Conservation (phyloP, 495 filamentous ascomycete species). For the Neurospora discreta region DNA sequence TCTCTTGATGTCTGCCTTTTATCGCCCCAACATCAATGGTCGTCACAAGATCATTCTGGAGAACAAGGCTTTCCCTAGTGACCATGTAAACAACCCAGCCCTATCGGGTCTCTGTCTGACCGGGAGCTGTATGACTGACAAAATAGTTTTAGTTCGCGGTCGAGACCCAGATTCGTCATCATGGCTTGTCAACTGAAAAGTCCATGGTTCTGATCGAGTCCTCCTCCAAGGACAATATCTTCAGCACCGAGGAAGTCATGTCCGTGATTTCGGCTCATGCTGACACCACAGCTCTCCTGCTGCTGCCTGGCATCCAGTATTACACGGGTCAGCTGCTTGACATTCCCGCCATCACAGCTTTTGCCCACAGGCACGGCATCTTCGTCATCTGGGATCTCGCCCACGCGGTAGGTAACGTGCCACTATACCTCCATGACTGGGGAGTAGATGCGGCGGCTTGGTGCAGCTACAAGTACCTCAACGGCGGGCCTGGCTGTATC, state of each 20-base stretch:
- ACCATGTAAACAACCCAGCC: slow-evolving; percentile 46
- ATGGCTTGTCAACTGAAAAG: slow-evolving; percentile 53
- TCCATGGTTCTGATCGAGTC: slow-evolving; percentile 73
- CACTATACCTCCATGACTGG: slow-evolving; percentile 78
- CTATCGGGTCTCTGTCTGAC: not conserved
- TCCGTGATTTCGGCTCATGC: slow-evolving; percentile 68
- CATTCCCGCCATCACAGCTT: slow-evolving; percentile 69
- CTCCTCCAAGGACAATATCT: slow-evolving; percentile 34
- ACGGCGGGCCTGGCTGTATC: slow-evolving; percentile 79
- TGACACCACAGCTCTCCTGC: slow-evolving; percentile 60
- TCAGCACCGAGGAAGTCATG: slow-evolving; percentile 65
- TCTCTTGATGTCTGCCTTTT: slow-evolving; percentile 85
- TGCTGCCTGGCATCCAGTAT: slow-evolving; percentile 88
- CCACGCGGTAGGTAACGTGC: slow-evolving; percentile 87
- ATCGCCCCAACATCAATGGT: slow-evolving; percentile 57
- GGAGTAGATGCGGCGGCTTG: slow-evolving; percentile 92
- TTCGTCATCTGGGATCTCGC: slow-evolving; percentile 91
- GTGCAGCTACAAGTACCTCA: slow-evolving; percentile 98
- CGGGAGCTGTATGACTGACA: not conserved
- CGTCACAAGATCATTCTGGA: slow-evolving; percentile 87
- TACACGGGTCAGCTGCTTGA: slow-evolving; percentile 91
- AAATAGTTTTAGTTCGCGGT: slow-evolving; percentile 58
- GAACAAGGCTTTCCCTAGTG: slow-evolving; percentile 87
- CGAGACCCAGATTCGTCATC: slow-evolving; percentile 75
- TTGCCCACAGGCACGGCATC: slow-evolving; percentile 66